phyloP scores from a whole-genome alignment of 1,284 basidiomycete species.

The Clitocybe nebularis region DNA sequence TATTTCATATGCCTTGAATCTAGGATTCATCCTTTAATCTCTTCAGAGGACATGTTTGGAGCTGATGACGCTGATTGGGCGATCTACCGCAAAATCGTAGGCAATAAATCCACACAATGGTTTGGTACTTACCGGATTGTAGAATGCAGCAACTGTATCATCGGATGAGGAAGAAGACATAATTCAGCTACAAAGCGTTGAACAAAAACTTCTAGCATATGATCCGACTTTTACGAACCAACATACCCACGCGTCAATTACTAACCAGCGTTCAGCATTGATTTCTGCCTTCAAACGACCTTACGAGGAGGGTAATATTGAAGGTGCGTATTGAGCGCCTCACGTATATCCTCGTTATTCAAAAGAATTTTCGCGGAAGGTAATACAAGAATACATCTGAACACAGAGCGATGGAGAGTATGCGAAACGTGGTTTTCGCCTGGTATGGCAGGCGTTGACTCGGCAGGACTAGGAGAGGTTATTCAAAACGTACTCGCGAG shows the following conservation, averaged over 20 bases:
- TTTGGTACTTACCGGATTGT: slow-evolving; percentile 21
- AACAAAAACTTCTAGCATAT: slow-evolving; percentile 77
- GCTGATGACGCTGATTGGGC: slow-evolving; percentile 97
- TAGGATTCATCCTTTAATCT: slow-evolving; percentile 5
- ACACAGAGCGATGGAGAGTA: slow-evolving; percentile 90
- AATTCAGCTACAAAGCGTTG: slow-evolving; percentile 68
- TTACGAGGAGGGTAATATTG: slow-evolving; percentile 68
- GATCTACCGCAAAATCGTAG: slow-evolving; percentile 94
- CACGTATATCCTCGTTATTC: neutral
- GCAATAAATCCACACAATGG: slow-evolving; percentile 16
- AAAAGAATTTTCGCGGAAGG: slow-evolving; percentile 29
- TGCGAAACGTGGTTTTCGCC: slow-evolving; percentile 96
- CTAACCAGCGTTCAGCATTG: slow-evolving; percentile 77
- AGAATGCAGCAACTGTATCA: slow-evolving; percentile 81
- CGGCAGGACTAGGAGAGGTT: slow-evolving; percentile 90
- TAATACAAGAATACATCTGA: slow-evolving; percentile 81
- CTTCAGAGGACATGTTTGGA: slow-evolving; percentile 88
- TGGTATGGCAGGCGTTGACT: slow-evolving; percentile 90
- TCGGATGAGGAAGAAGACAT: slow-evolving; percentile 96
- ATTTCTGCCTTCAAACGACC: slow-evolving; percentile 80
- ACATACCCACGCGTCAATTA: slow-evolving; percentile 79
- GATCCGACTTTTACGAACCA: slow-evolving; percentile 82
- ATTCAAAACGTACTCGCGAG: slow-evolving; percentile 83
- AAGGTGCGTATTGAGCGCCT: slow-evolving; percentile 38
- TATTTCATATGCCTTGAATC: neutral